Conservation (phyloP, 1,284 basidiomycete genomes). For the Ceraceosorus guamensis region DNA sequence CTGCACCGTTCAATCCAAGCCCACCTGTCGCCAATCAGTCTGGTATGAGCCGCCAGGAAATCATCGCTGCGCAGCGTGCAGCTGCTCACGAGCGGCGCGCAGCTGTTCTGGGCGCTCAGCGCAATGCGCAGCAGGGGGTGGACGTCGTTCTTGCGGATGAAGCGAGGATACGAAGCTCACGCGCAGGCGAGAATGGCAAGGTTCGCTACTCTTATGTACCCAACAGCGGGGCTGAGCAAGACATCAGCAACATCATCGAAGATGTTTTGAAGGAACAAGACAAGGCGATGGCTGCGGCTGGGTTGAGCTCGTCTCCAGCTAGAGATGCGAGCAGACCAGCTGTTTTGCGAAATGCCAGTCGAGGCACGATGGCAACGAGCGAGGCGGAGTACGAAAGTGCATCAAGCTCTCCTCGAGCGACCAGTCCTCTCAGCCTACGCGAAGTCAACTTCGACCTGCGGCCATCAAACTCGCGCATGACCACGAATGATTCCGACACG, state of each 20-base stretch:
- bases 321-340: conserved; percentile 9
- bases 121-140: conserved; percentile 74
- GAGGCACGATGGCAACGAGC: conserved; percentile 22
- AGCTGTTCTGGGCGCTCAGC: conserved; percentile 72
- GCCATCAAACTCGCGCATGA: conserved; percentile 8
- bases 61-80: conserved; percentile 84
- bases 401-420: conserved; percentile 11
- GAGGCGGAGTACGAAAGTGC: conserved; percentile 23
- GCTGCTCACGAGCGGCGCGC: conserved; percentile 75
- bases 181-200: conserved; percentile 58
- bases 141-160: conserved; percentile 77
- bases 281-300: not conserved
- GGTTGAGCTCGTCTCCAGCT: too few relatives aligned
- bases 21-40: conserved; percentile 1
- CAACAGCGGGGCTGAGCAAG: conserved; percentile 70
- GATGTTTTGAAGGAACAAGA: conserved; percentile 55
- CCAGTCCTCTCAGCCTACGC: conserved; percentile 24
- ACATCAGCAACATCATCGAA: conserved; percentile 85
- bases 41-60: conserved; percentile 65
- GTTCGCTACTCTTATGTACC: conserved; percentile 88
- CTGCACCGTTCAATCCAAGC: not conserved
- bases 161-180: conserved; percentile 73
- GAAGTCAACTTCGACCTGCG: conserved; percentile 21
- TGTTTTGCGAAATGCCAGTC: not conserved
- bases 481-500: conserved; percentile 5